Evolutionary conservation across 1,139 yeast genomes (phyloP).

Genomic region (Taphrina sp.): DNA sequence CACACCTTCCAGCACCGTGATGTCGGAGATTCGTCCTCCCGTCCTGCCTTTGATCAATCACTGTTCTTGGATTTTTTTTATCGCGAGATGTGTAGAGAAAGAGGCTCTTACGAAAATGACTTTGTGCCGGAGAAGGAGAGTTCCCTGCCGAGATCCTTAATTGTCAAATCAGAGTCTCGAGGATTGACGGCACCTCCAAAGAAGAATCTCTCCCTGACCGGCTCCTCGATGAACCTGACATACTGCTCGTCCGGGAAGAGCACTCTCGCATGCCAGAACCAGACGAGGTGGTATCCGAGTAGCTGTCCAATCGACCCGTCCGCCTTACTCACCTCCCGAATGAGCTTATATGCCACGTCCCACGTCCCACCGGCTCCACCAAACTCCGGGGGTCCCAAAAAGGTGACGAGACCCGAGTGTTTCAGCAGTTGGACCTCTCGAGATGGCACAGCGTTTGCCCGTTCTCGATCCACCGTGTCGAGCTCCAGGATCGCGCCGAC

Average conservation of each 20-base stretch:
- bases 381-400: constrained; percentile 1
- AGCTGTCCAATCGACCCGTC: constrained; percentile 7
- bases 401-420: constrained; percentile 5
- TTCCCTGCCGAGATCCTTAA: background rate
- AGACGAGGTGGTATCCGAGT: constrained; percentile 1
- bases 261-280: constrained; percentile 9
- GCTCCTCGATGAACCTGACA: background rate
- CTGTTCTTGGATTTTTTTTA: no score
- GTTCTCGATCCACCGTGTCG: constrained; percentile 7
- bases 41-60: no score
- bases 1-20: no score
- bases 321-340: constrained; percentile 1
- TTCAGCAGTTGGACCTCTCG: constrained; percentile 7
- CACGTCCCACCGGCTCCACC: constrained; percentile 12
- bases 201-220: background rate
- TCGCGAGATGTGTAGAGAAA: no score
- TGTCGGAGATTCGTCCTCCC: no score
- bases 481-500: background rate
- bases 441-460: background rate
- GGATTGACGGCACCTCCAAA: constrained; percentile 6
- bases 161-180: background rate
- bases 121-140: background rate
- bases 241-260: background rate
- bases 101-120: background rate
- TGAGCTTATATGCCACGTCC: constrained; percentile 7